Base-by-base conservation (phyloP, 345 rosid genomes). In the Camelina laxa region DNA sequence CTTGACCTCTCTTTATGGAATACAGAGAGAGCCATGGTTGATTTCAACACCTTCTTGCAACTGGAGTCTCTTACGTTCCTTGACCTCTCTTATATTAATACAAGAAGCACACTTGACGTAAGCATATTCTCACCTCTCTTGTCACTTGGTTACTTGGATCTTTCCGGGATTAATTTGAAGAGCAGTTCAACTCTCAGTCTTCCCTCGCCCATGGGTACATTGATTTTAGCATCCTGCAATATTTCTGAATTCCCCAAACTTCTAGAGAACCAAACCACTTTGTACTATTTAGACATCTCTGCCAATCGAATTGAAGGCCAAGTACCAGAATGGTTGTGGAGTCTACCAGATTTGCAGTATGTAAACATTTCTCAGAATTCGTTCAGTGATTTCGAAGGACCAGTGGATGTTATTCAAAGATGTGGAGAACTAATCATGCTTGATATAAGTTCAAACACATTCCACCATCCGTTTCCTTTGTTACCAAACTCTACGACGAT, bases 221-320 rank as follows among this genome's bases (percentile, higher is more conserved):
- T 65, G 60, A 8, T 7, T 16, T 60, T 54, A 35, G 33, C 58
- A 51, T 41, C 36, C n/a, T 78, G 79, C 55, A 55, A 62, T n/a
- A 33, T 73, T 9, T 5, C 0, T 3, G 62, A 69, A 48, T 73
- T 83, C 21, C 86, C 84, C 8, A 4, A 31, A 16, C 65, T 83
- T 41, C 31, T 81, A 17, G 38, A 12, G 1, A 50, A 10, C 20
- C 54, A 60, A 20, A 61, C 22, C 9, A 24, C 0, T 6, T 59
- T 83, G 20, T 0, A 0, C 3, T 5, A 7, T 14, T 48, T 81
- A 4, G 81, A 60, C 20, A 67, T 81, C 17, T 65, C 81, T 7
- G 4, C 9, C 0, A 81, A 83, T 67, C 56, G 50, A 9, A 72
- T 78, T 13, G 10, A 53, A 55, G 65, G 65, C 4, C 57, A 42